Base-by-base conservation (phyloP, 2,329 filamentous ascomycete species). In the Talaromyces piceae region DNA sequence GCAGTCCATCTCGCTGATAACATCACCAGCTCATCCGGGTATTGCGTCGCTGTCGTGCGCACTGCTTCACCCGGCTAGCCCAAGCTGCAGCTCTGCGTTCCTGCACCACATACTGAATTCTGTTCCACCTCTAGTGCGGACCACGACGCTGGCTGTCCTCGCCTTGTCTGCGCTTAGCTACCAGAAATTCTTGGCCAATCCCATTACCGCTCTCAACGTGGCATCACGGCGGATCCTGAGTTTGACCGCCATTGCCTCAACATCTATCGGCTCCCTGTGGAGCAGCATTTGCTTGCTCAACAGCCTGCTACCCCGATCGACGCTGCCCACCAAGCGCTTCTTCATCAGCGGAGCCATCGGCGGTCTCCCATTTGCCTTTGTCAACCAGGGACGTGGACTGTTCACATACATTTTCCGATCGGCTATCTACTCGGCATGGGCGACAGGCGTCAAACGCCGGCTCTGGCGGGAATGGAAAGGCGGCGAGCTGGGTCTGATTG, bases 221-320 rank as follows among this genome's bases (percentile, higher is more conserved):
- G 76, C 96, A 9, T 75, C 87, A 1, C 78, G 82, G 28, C 77
- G 77, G 27, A 84, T 91, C 18, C 77, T 96, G 26, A 81, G 86
- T 55, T 83, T 88, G 66, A 84, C 86, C 0, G 77, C 88, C 4
- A 90, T 95, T 61, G 73, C 89, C 45, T 90, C 90, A 0, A 87
- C 88, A 13, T 79, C 87, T n/a, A 83, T 95, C 52, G 89, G 88
- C 12, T 88, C 88, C 0, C 82, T 83, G 27, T 98, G 93, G 93
- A 90, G 84, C 1, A 86, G 83, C 52, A 84, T 96, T 59, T 98
- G 91, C 73, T 78, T 96, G 62, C 90, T 96, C 75, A 88, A 95
- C 68, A 74, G 79, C 43, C 78, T 86, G 62, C 77, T 97, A 1
- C 90, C 91, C 0, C 79, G 85, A 2, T 78, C 78, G 5, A 75